Percentiles rank a stretch among this genome's conserved stretches.
phyloP scores from a whole-genome alignment of 345 rosid genomes.

The Hirschfeldia incana region DNA sequence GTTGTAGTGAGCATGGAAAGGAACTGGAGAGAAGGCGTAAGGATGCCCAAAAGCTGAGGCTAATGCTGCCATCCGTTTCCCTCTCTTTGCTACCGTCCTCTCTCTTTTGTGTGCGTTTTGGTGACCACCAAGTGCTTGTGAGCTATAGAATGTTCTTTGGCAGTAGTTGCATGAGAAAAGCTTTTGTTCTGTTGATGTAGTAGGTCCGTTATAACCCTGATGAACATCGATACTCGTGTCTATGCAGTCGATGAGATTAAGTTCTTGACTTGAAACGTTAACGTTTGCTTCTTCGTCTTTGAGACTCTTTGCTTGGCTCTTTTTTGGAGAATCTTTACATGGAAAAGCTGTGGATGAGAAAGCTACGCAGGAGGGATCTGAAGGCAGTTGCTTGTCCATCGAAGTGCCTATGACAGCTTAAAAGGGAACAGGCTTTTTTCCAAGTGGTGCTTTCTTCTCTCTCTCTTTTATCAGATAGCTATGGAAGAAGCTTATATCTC shows the following conservation, averaged over 20 bases:
- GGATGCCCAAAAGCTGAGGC: constrained; percentile 58
- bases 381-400: constrained; percentile 28
- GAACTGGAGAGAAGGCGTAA: constrained; percentile 55
- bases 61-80: constrained; percentile 48
- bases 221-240: constrained; percentile 34
- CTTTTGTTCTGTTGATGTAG: constrained; percentile 45
- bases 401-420: constrained; percentile 44
- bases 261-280: constrained; percentile 46
- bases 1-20: constrained; percentile 48
- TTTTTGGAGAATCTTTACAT: constrained; percentile 19
- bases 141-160: constrained; percentile 81
- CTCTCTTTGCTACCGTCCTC: constrained; percentile 82
- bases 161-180: constrained; percentile 87
- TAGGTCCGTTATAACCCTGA: constrained; percentile 31
- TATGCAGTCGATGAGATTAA: constrained; percentile 62
- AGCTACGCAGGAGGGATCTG: constrained; percentile 38
- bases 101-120: constrained; percentile 94
- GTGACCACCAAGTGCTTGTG: constrained; percentile 93
- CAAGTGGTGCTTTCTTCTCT: constrained; percentile 22
- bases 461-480: neutral
- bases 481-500: constrained; percentile 13
- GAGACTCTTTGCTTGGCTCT: constrained; percentile 13
- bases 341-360: constrained; percentile 34
- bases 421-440: neutral
- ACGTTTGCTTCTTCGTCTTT: constrained; percentile 26